phyloP scores from a whole-genome alignment of 768 basidiomycete genomes.

The Auricularia cornea region DNA sequence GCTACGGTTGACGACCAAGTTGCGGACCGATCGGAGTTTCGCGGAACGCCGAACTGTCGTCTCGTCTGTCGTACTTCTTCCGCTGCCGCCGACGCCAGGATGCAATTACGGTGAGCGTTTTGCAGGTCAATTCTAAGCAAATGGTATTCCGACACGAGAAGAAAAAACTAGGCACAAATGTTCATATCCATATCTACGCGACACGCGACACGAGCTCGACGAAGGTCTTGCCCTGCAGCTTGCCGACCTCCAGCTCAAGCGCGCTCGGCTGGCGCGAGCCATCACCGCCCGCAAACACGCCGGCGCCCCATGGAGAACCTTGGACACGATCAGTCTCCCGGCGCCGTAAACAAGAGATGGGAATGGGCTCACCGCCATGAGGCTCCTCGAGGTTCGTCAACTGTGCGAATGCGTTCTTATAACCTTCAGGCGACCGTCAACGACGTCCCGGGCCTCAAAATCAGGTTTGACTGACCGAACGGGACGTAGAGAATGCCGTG shows the following conservation, averaged over 20 bases:
- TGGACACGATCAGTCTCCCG: background rate
- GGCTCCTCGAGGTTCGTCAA: background rate
- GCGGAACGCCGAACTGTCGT: no score
- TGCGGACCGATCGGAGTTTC: no score
- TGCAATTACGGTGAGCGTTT: no score
- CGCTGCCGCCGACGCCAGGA: no score
- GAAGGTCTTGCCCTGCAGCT: conserved; percentile 30
- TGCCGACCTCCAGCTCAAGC: conserved; percentile 45
- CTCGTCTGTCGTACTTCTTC: no score
- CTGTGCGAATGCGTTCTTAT: conserved; percentile 28
- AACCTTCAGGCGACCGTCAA: conserved; percentile 44
- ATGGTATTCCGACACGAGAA: no score
- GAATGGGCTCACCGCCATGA: conserved; percentile 3
- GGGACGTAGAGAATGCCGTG: conserved; percentile 70
- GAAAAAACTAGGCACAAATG: no score
- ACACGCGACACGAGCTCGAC: background rate
- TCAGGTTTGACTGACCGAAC: conserved; percentile 48
- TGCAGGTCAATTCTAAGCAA: no score
- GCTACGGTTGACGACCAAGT: no score
- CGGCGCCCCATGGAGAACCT: conserved; percentile 76
- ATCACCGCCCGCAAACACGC: conserved; percentile 42
- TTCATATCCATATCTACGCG: background rate
- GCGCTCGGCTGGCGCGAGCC: conserved; percentile 40
- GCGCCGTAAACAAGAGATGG: background rate
- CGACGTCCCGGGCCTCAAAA: conserved; percentile 32